These are phyloP conservation scores for Cercospora sp. DNA, from an alignment of 2,329 filamentous ascomycete genomes.

Conservation along the genomic window DNA sequence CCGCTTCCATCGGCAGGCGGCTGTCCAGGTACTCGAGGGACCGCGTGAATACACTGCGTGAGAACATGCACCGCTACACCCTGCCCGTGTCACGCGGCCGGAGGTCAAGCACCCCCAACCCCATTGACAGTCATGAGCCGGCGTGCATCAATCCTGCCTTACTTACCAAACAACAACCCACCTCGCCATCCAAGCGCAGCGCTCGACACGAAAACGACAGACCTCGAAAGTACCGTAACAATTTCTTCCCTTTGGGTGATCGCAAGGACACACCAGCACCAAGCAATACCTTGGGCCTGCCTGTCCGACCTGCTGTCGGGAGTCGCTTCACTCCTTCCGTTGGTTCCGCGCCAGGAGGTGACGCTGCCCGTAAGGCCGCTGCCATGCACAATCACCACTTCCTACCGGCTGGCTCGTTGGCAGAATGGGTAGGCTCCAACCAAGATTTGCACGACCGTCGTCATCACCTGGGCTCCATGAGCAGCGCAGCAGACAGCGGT, in stretches of 20 bases:
- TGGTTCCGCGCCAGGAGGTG: slow-evolving; percentile 32
- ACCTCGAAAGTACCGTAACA: slow-evolving; percentile 32
- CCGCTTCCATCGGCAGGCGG: slow-evolving; percentile 19
- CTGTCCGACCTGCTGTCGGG: slow-evolving; percentile 24
- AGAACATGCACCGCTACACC: slow-evolving; percentile 22
- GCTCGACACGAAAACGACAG: slow-evolving; percentile 31
- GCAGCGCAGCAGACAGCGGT: slow-evolving; percentile 41
- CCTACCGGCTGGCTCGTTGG: slow-evolving; percentile 4
- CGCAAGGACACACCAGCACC: slow-evolving; percentile 40
- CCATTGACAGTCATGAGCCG: slow-evolving; percentile 16
- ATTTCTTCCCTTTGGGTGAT: slow-evolving; percentile 25
- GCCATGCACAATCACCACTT: slow-evolving; percentile 29
- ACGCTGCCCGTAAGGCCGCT: slow-evolving; percentile 36
- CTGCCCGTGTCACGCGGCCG: slow-evolving; percentile 26
- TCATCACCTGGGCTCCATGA: slow-evolving; percentile 33
- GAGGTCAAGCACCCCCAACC: slow-evolving; percentile 32
- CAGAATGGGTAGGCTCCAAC: slow-evolving; percentile 8
- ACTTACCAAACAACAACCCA: slow-evolving; percentile 22
- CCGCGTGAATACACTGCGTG: slow-evolving; percentile 21
- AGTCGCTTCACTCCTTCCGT: slow-evolving; percentile 18
- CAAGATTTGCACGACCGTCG: slow-evolving; percentile 28
- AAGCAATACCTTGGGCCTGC: slow-evolving; percentile 23
- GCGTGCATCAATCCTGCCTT: slow-evolving; percentile 16
- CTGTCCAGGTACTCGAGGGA: slow-evolving; percentile 23
- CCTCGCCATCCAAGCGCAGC: slow-evolving; percentile 37